Evolutionary conservation across 192 early-diverging fungal genomes (phyloP), one percentile per base, ranked within the genome.

Genomic region (Cladochytrium replicatum): DNA sequence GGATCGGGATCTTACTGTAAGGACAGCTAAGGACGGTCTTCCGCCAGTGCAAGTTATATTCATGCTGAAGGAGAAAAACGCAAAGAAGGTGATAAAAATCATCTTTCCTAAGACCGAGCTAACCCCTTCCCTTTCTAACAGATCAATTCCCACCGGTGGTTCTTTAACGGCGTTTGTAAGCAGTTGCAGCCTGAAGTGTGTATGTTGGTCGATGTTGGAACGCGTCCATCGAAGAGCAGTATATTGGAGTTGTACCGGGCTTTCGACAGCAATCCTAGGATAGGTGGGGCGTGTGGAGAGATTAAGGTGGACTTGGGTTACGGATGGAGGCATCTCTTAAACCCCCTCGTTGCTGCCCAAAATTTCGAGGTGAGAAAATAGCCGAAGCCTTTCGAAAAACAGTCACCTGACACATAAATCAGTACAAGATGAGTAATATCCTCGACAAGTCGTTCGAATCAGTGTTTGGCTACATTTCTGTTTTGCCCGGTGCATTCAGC

Each of bases 391-490:
- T n/a, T n/a, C n/a, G n/a, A n/a, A n/a, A n/a, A n/a, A n/a, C n/a
- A n/a, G n/a, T n/a, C n/a, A n/a, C n/a, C n/a, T n/a, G n/a, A n/a
- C n/a, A n/a, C n/a, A n/a, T n/a, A n/a, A n/a, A n/a, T n/a, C n/a
- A n/a, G 2, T 26, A 81, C 64, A 81, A 82, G 50, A 82, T 81
- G 66, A 78, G 75, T 22, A 82, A 82, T 48, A 78, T 81, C 44
- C 48, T 82, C 42, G 71, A 83, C 41, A 80, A 82, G 58, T 68
- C 81, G 7, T 55, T 90, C 17, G 87, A 90, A 55, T 86, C 84
- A 6, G 74, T 87, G 21, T 92, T 93, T 81, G 91, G 91, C 17
- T 90, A 93, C 71, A 95, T 95, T 47, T 86, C 87, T 0, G 91
- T 93, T 32, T 65, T 95, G 8, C 92, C 92, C 4, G 85, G 87